These are phyloP conservation scores for Pinus taeda DNA, from an alignment of 75 land plant species.

Conservation along the genomic window DNA sequence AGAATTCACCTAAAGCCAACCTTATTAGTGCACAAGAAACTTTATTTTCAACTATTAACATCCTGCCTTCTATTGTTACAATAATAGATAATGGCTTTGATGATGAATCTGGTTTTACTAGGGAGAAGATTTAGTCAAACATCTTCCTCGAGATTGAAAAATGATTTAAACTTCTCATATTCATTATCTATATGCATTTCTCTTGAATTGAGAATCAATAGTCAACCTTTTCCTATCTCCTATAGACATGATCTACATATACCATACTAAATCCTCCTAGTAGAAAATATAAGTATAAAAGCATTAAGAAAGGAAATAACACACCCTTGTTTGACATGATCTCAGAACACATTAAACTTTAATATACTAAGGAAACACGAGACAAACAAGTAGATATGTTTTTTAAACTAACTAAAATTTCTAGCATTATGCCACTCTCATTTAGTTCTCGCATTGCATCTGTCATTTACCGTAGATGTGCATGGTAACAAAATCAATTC, in stretches of 20 bases:
- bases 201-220: conserved; percentile 16
- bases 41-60: conserved; percentile 88
- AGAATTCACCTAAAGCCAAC: conserved; percentile 85
- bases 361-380: too few species aligned
- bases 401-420: not conserved
- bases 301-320: too few species aligned
- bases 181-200: too few species aligned
- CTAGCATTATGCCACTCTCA: too few species aligned
- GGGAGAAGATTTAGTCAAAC: conserved; percentile 80
- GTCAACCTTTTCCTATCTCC: too few species aligned
- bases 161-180: conserved; percentile 59
- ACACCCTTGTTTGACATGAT: too few species aligned
- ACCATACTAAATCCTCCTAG: too few species aligned
- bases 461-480: not conserved
- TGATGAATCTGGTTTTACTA: too few species aligned
- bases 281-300: too few species aligned
- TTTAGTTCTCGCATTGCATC: not conserved
- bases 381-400: not conserved
- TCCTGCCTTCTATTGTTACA: conserved; percentile 80
- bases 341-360: too few species aligned
- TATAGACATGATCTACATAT: too few species aligned
- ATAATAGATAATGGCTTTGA: conserved; percentile 78
- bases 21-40: conserved; percentile 88
- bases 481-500: not conserved
- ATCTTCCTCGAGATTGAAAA: conserved; percentile 78